Evolutionary conservation across 179 eudicot species (phyloP).

Genomic region (Silene noctiflora): DNA sequence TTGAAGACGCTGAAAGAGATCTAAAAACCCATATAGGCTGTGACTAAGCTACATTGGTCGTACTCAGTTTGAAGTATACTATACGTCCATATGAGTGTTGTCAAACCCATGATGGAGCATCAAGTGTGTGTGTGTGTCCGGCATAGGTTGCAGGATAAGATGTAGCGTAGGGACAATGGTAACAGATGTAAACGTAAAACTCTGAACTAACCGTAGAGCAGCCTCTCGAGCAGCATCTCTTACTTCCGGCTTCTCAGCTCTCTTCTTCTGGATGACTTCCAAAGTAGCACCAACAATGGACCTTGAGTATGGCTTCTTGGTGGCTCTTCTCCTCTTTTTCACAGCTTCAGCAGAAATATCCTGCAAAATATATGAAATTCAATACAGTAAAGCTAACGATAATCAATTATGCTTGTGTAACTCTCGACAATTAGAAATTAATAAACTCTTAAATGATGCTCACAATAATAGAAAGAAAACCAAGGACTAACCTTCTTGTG

Average conservation of each 20-base stretch:
- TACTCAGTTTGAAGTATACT: too few species aligned
- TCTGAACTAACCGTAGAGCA: slow-evolving; percentile 54
- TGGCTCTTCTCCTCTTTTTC: slow-evolving; percentile 71
- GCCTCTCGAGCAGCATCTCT: slow-evolving; percentile 86
- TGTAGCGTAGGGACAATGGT: too few species aligned
- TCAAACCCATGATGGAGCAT: too few species aligned
- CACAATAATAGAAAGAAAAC: neutral
- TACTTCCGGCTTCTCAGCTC: slow-evolving; percentile 72
- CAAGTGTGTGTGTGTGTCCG: too few species aligned
- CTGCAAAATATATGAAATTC: slow-evolving; percentile 27
- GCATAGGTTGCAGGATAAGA: too few species aligned
- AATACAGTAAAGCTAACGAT: neutral
- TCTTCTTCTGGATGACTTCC: slow-evolving; percentile 79
- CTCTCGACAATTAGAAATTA: neutral
- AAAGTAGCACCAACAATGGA: slow-evolving; percentile 82
- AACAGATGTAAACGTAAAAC: neutral
- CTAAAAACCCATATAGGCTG: too few species aligned
- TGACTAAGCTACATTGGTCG: too few species aligned
- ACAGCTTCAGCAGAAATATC: slow-evolving; percentile 68
- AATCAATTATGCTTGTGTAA: neutral
- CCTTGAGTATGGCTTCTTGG: slow-evolving; percentile 83
- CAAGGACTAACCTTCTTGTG: slow-evolving; percentile 49
- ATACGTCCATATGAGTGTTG: too few species aligned
- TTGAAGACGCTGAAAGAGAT: neutral
- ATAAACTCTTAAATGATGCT: neutral